Percentiles rank a stretch among this genome's conserved stretches.
These are phyloP conservation scores for Rhipidocladum racemiflorum DNA, from an alignment of 176 grass and related monocot genomes.

Conservation along the genomic window DNA sequence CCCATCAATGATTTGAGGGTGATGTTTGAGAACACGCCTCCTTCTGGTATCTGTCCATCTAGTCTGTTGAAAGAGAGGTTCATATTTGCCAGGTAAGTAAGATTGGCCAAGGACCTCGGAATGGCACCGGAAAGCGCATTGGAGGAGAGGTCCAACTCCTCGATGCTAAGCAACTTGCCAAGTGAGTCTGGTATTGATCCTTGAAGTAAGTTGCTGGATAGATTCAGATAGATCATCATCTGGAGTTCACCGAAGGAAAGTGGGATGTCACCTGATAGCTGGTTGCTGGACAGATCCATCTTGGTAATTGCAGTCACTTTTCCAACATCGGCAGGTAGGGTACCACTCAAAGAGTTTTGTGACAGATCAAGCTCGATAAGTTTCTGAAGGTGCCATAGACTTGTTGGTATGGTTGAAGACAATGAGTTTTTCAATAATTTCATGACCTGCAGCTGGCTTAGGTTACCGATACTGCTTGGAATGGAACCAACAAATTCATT, in stretches of 20 bases:
- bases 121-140: background rate
- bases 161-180: slow-evolving; percentile 31
- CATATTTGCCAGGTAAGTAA: too few relatives aligned
- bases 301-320: slow-evolving; percentile 23
- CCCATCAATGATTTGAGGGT: slow-evolving; percentile 47
- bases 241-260: slow-evolving; percentile 25
- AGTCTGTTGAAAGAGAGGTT: too few relatives aligned
- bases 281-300: slow-evolving; percentile 41
- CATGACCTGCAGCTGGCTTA: slow-evolving; percentile 32
- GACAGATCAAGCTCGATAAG: slow-evolving; percentile 39
- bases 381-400: slow-evolving; percentile 31
- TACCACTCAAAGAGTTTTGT: slow-evolving; percentile 33
- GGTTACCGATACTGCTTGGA: slow-evolving; percentile 12
- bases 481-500: slow-evolving; percentile 37
- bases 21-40: slow-evolving; percentile 41
- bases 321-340: slow-evolving; percentile 17
- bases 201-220: slow-evolving; percentile 27
- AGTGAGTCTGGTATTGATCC: slow-evolving; percentile 36
- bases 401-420: slow-evolving; percentile 36
- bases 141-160: slow-evolving; percentile 37
- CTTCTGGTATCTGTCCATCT: too few relatives aligned
- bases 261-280: slow-evolving; percentile 40
- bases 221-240: slow-evolving; percentile 37
- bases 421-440: slow-evolving; percentile 30
- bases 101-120: too few relatives aligned